A percentile compares a stretch with the other conserved stretches of the same genome.
These are phyloP conservation scores for Phytophthora sp. DNA, from an alignment of 352 stramenopile species.

Conservation along the genomic window DNA sequence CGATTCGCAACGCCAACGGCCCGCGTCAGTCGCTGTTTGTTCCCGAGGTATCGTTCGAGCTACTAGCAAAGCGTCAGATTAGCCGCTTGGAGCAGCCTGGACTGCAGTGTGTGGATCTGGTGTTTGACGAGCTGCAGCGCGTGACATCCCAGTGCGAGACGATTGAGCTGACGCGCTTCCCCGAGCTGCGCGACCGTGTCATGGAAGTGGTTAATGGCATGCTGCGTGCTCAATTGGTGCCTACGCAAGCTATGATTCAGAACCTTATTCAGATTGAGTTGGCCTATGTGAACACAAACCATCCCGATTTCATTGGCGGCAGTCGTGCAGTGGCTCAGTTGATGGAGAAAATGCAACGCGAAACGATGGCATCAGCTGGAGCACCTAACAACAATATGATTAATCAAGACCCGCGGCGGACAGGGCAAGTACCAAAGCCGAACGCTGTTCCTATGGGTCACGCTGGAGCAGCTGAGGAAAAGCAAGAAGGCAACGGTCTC, in stretches of 20 bases:
- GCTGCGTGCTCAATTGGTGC: conserved; percentile 77
- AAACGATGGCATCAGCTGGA: conserved; percentile 61
- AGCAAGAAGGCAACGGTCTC: conserved; percentile 64
- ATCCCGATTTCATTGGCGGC: conserved; percentile 99
- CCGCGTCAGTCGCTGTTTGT: conserved; percentile 98
- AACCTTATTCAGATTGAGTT: conserved; percentile 99
- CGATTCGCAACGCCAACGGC: conserved; percentile 98
- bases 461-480: conserved; percentile 44
- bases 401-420: conserved; percentile 60
- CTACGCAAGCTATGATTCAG: conserved; percentile 94
- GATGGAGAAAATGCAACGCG: conserved; percentile 95
- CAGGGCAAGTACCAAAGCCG: conserved; percentile 35
- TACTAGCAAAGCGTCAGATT: conserved; percentile 98
- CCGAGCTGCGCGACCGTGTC: conserved; percentile 95
- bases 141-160: conserved; percentile 95
- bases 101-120: conserved; percentile 97
- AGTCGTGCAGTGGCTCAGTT: conserved; percentile 94
- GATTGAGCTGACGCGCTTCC: conserved; percentile 96
- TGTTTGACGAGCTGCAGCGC: conserved; percentile 98
- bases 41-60: conserved; percentile 98
- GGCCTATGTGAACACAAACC: conserved; percentile 99
- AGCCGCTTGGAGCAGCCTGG: conserved; percentile 94
- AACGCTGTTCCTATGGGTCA: conserved; percentile 24
- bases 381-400: conserved; percentile 45
- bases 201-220: conserved; percentile 94